Percentiles rank a stretch among this genome's conserved stretches.
These are phyloP conservation scores for Skeletonema menzelii DNA, from an alignment of 108 stramenopile genomes.

Conservation along the genomic window DNA sequence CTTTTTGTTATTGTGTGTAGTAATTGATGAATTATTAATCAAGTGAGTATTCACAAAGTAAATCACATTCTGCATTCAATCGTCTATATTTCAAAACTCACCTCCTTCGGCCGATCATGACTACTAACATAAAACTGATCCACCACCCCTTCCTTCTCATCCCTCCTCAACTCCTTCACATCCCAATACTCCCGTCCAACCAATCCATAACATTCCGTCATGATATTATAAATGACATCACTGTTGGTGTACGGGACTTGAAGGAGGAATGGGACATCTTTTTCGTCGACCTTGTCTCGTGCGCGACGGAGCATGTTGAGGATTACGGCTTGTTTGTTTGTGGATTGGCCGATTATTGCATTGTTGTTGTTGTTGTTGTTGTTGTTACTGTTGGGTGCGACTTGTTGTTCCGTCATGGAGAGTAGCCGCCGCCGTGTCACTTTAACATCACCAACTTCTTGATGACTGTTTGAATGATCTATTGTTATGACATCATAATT, in stretches of 20 bases:
- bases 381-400: not conserved
- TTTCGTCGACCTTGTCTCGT: slow-evolving; percentile 19
- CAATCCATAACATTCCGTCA: slow-evolving; percentile 37
- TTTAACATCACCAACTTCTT: too few species aligned
- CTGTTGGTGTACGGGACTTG: slow-evolving; percentile 15
- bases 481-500: too few species aligned
- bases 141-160: slow-evolving; percentile 5
- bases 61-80: too few species aligned
- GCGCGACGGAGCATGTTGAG: slow-evolving; percentile 32
- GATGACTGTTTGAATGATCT: too few species aligned
- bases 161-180: not conserved
- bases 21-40: not conserved
- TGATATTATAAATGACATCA: slow-evolving; percentile 30
- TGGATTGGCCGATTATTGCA: not conserved
- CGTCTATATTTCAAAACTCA: not conserved
- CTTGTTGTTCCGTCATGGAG: not conserved
- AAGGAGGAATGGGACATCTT: slow-evolving; percentile 33
- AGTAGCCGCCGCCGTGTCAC: not conserved
- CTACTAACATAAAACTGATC: slow-evolving; percentile 11
- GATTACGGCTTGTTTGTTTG: not conserved
- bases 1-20: not conserved
- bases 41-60: too few species aligned
- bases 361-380: not conserved
- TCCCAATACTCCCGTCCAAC: slow-evolving; percentile 4
- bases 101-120: slow-evolving; percentile 17